A percentile compares a stretch with the other conserved stretches of the same genome.
phyloP scores from a whole-genome alignment of 352 stramenopile species.

The Phytopythium montanum region DNA sequence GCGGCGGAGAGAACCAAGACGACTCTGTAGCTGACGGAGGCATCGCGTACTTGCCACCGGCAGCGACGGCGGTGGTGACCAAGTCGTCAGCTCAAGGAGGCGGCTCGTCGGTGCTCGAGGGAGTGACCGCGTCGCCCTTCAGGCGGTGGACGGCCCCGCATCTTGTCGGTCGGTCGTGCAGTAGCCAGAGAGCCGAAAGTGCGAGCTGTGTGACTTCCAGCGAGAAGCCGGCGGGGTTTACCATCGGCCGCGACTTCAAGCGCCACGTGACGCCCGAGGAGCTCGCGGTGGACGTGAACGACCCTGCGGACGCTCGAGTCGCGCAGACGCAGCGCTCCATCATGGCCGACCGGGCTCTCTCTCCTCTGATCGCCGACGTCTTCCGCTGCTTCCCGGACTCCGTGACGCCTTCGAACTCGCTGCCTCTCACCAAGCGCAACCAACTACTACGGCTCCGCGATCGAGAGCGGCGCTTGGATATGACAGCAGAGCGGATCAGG shows the following conservation, averaged over 20 bases:
- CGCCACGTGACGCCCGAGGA: conserved; percentile 34
- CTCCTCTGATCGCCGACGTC: conserved; percentile 19
- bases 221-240: conserved; percentile 23
- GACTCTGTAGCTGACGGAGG: not conserved
- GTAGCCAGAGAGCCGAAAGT: conserved; percentile 16
- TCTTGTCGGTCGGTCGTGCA: conserved; percentile 13
- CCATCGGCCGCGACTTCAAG: conserved; percentile 45
- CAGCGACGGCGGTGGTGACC: not conserved
- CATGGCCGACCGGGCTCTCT: conserved; percentile 6
- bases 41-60: not conserved
- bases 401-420: not conserved
- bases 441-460: conserved; percentile 50
- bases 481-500: not conserved
- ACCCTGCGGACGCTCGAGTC: conserved; percentile 59
- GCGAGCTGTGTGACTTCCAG: conserved; percentile 26
- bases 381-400: conserved; percentile 28
- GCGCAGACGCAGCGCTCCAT: conserved; percentile 33
- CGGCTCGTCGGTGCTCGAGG: not conserved
- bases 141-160: not conserved
- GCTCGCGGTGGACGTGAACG: conserved; percentile 60
- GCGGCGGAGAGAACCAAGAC: not conserved
- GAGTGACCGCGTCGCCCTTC: not conserved
- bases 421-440: conserved; percentile 61
- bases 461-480: conserved; percentile 18
- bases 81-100: not conserved